Evolutionary conservation across 257 asterid species (phyloP).

Genomic region (Henckelia pumila): DNA sequence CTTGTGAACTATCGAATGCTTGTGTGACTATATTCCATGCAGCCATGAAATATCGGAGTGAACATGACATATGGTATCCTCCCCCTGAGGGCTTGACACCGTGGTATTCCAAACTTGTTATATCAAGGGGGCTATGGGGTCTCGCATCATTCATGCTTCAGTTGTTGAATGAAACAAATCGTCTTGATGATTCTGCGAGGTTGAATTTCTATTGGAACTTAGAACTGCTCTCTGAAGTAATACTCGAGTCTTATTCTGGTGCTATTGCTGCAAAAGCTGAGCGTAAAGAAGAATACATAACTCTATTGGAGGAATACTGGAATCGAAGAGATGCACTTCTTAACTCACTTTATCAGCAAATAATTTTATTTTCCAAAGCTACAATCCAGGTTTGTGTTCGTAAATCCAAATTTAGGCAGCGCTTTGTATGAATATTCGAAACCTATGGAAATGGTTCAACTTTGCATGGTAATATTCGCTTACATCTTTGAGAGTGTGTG

Average conservation of each 20-base stretch:
- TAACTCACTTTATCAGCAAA: conserved; percentile 71
- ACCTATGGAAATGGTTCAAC: conserved; percentile 21
- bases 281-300: conserved; percentile 70
- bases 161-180: conserved; percentile 53
- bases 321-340: conserved; percentile 77
- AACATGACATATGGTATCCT: conserved; percentile 87
- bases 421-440: conserved; percentile 7
- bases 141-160: conserved; percentile 76
- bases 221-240: conserved; percentile 68
- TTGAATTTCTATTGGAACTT: conserved; percentile 57
- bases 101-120: conserved; percentile 74
- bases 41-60: conserved; percentile 63
- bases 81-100: conserved; percentile 82
- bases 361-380: conserved; percentile 47
- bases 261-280: conserved; percentile 79
- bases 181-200: conserved; percentile 53
- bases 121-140: conserved; percentile 75
- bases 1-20: conserved; percentile 80
- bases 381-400: conserved; percentile 51
- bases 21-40: conserved; percentile 68
- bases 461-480: neutral
- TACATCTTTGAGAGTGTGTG: conserved; percentile 15
- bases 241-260: conserved; percentile 80
- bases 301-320: conserved; percentile 71
- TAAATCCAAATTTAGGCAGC: conserved; percentile 13